Percentiles rank a stretch among this genome's conserved stretches.
phyloP scores from a whole-genome alignment of 306 rosid species.

The Vigna mungo region DNA sequence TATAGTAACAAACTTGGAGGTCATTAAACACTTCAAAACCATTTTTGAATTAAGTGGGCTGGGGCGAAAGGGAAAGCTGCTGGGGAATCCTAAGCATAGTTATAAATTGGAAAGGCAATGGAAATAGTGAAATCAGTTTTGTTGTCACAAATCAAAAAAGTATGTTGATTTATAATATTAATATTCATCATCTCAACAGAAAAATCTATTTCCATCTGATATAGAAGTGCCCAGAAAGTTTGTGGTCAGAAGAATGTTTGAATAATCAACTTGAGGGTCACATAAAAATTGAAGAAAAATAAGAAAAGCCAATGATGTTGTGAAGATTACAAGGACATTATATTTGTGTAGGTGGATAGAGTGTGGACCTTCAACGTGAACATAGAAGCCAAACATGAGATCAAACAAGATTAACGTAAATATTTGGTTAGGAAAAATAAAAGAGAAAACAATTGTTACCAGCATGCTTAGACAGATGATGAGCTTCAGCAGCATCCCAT shows the following conservation, averaged over 20 bases:
- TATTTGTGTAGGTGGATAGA: background rate
- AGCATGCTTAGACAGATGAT: slow-evolving; percentile 94
- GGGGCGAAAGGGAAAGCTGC: slow-evolving; percentile 7
- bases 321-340: slow-evolving; percentile 1
- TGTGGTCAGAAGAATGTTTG: slow-evolving; percentile 49
- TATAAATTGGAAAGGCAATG: slow-evolving; percentile 39
- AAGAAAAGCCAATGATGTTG: background rate
- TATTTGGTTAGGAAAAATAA: background rate
- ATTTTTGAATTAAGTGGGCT: slow-evolving; percentile 24
- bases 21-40: slow-evolving; percentile 38
- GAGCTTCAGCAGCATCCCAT: slow-evolving; percentile 95
- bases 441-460: slow-evolving; percentile 49
- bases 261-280: slow-evolving; percentile 41
- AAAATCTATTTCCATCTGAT: slow-evolving; percentile 26
- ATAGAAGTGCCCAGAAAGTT: slow-evolving; percentile 26
- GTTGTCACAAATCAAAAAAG: slow-evolving; percentile 38
- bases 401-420: slow-evolving; percentile 26
- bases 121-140: slow-evolving; percentile 34
- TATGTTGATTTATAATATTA: slow-evolving; percentile 40
- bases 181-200: slow-evolving; percentile 39
- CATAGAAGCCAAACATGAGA: too few species aligned
- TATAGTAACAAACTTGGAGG: slow-evolving; percentile 26
- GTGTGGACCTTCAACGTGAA: slow-evolving; percentile 7
- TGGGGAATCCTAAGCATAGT: slow-evolving; percentile 35
- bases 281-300: slow-evolving; percentile 29